phyloP scores from a whole-genome alignment of 106 monocot genomes.

The Allium fistulosum region DNA sequence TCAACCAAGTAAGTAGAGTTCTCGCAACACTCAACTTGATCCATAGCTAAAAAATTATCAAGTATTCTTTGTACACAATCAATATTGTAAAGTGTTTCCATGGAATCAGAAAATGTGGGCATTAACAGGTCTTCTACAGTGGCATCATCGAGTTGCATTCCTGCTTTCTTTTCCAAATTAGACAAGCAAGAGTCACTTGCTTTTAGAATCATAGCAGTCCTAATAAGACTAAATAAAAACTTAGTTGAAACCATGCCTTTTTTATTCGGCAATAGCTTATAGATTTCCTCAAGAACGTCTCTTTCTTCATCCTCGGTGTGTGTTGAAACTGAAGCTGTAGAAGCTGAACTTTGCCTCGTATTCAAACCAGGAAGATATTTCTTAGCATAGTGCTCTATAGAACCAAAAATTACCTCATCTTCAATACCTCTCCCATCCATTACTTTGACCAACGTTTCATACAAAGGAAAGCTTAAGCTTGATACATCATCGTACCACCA shows the following conservation, averaged over 20 bases:
- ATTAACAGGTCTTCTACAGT: slow-evolving; percentile 83
- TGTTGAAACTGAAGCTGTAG: background rate
- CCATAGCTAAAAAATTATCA: slow-evolving; percentile 34
- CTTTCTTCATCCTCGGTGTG: slow-evolving; percentile 29
- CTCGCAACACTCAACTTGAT: too few relatives aligned
- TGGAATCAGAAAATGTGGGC: slow-evolving; percentile 67
- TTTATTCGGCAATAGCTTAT: slow-evolving; percentile 22
- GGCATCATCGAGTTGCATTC: slow-evolving; percentile 61
- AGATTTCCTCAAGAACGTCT: slow-evolving; percentile 31
- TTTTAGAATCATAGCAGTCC: slow-evolving; percentile 55
- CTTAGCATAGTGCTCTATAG: slow-evolving; percentile 21
- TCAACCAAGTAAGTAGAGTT: slow-evolving; percentile 29
- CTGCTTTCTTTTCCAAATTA: slow-evolving; percentile 67
- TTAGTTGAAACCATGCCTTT: slow-evolving; percentile 28
- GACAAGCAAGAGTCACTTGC: slow-evolving; percentile 38
- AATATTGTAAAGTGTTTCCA: slow-evolving; percentile 97
- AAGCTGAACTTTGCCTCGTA: slow-evolving; percentile 6
- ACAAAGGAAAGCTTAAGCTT: slow-evolving; percentile 29
- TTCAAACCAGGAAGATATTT: slow-evolving; percentile 32
- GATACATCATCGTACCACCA: slow-evolving; percentile 58
- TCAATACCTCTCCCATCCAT: slow-evolving; percentile 28
- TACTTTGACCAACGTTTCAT: slow-evolving; percentile 20
- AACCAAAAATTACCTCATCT: slow-evolving; percentile 28
- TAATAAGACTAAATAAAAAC: slow-evolving; percentile 67
- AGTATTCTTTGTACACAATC: slow-evolving; percentile 80